These are phyloP conservation scores for Penicillium robsamsonii DNA, from an alignment of 495 filamentous ascomycete genomes.

Conservation along the genomic window DNA sequence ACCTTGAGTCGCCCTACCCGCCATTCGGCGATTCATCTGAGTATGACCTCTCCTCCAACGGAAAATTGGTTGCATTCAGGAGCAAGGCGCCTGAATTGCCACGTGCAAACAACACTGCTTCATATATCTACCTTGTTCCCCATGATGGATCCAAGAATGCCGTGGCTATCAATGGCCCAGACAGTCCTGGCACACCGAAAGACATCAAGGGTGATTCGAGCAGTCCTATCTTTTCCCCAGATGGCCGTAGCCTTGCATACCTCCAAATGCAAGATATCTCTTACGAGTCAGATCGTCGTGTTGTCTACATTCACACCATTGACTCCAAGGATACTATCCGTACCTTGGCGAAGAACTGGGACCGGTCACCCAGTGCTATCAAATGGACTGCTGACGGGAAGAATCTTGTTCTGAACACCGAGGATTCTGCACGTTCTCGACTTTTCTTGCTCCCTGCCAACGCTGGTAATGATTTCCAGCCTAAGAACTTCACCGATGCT, in stretches of 20 bases:
- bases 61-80: constrained; percentile 42
- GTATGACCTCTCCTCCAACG: constrained; percentile 42
- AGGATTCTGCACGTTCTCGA: constrained; percentile 30
- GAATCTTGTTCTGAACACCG: constrained; percentile 30
- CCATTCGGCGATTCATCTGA: constrained; percentile 42
- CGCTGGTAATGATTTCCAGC: constrained; percentile 31
- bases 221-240: constrained; percentile 38
- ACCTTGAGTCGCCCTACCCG: constrained; percentile 45
- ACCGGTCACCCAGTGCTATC: constrained; percentile 34
- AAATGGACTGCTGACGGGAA: constrained; percentile 38
- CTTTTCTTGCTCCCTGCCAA: constrained; percentile 36
- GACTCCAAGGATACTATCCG: constrained; percentile 30
- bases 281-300: constrained; percentile 39
- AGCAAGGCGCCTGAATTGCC: constrained; percentile 44
- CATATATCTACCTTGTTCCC: constrained; percentile 41
- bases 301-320: constrained; percentile 35
- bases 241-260: constrained; percentile 38
- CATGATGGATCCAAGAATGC: constrained; percentile 35
- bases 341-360: constrained; percentile 39
- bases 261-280: constrained; percentile 40
- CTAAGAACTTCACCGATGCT: constrained; percentile 32
- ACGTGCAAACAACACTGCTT: constrained; percentile 37
- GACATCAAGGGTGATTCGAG: constrained; percentile 36
- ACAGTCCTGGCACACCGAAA: constrained; percentile 25
- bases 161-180: constrained; percentile 36